These are phyloP conservation scores for Graphiopsis chlorocephala DNA, from an alignment of 2,329 filamentous ascomycete genomes.

Conservation along the genomic window DNA sequence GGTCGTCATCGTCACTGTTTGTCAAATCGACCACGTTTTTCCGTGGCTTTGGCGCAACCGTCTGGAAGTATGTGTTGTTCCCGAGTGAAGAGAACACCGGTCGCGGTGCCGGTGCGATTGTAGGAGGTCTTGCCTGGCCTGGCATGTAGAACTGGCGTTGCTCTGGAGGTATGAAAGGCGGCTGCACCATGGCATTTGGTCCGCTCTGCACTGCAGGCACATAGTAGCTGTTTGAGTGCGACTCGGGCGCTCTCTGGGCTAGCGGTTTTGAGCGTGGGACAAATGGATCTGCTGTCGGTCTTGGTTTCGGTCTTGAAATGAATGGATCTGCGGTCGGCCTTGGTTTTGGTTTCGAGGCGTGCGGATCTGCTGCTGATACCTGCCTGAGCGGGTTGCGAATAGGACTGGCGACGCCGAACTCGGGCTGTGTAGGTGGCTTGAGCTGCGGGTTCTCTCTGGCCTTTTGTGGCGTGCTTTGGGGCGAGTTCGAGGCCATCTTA, in stretches of 20 bases:
- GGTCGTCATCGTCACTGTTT: conserved; percentile 41
- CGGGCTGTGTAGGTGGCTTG: conserved; percentile 33
- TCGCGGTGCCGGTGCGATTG: conserved; percentile 47
- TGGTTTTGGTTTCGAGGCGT: conserved; percentile 13
- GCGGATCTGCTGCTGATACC: conserved; percentile 33
- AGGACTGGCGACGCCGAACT: conserved; percentile 60
- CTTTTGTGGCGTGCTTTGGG: conserved; percentile 15
- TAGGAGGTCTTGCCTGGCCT: conserved; percentile 36
- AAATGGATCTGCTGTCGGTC: conserved; percentile 30
- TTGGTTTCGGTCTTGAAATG: conserved; percentile 8
- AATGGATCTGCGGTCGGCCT: conserved; percentile 29
- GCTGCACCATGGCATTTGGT: conserved; percentile 3
- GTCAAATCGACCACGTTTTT: conserved; percentile 51
- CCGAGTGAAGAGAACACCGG: conserved; percentile 54
- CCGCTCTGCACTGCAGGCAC: conserved; percentile 8
- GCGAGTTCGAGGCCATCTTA: conserved; percentile 32
- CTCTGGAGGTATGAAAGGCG: conserved; percentile 13
- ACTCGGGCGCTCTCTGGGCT: conserved; percentile 26
- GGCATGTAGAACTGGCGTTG: conserved; percentile 26
- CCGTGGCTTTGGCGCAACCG: conserved; percentile 27
- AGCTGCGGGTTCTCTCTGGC: conserved; percentile 21
- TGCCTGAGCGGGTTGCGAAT: conserved; percentile 44
- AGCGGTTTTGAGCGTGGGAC: conserved; percentile 4
- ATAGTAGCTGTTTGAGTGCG: conserved; percentile 11
- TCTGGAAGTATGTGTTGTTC: conserved; percentile 40